Base-by-base conservation (phyloP, 768 basidiomycete genomes). In the Boletellus ananas region DNA sequence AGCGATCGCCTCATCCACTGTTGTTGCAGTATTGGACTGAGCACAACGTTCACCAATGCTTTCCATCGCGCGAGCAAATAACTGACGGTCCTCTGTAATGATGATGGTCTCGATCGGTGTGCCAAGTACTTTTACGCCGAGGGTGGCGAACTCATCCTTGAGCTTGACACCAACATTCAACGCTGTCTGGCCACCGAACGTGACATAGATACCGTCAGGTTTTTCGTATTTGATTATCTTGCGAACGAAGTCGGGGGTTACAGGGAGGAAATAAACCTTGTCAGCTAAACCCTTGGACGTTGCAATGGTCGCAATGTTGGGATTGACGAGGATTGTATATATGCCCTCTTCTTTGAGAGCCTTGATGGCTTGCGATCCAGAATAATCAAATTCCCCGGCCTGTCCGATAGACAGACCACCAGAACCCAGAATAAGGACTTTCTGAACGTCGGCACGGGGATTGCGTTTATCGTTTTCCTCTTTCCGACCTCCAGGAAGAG, bases 321-420 rank as follows among this genome's bases (percentile, higher is more conserved):
- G 95, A 71, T 98, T 98, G 60, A 99, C 83, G 68, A 99, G 84
- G 70, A 99, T 93, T 51, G 96, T 99, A 72, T 96, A 98, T 64
- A 99, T 98, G 31, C 96, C 96, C 67, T 98, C 96, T 66, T 92
- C 92, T 73, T 98, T 98, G 58, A 99, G 79, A 10, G 96, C 96
- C 72, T 99, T 99, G 79, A 99, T 95, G 12, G 96, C 95, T 68
- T 99, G 96, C 34, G 93, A 95, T 55, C 96, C 96, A 0, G 96
- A 98, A 73, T 99, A 99, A 72, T 99, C 96, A 72, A 99, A 99
- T 70, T 99, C 96, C 58, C 96, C 96, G 1, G 96, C 96, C 67
- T 99, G 96, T 43, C 96, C 96, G 57, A 99, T 99, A 11, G 94
- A 97, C 17, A 99, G 75, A 56, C 96, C 96, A 25, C 96, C 96